phyloP scores from a whole-genome alignment of 805 yeast species.

The Komagataella kurtzmanii region DNA sequence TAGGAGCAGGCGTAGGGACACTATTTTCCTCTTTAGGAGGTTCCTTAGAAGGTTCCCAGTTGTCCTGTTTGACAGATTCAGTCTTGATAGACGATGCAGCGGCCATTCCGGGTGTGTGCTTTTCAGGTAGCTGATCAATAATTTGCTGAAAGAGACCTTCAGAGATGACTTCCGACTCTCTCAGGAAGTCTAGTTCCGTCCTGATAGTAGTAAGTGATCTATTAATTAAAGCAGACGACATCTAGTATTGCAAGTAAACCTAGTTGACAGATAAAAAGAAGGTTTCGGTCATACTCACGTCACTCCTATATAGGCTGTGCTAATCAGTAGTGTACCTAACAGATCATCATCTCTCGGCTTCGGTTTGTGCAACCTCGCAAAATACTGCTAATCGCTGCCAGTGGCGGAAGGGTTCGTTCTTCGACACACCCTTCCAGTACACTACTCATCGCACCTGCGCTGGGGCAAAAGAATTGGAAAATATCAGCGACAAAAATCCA shows the following conservation, averaged over 20 bases:
- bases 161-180: conserved; percentile 61
- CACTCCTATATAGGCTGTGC: neutral
- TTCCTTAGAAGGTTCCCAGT: neutral
- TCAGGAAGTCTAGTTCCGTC: conserved; percentile 70
- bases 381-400: too few relatives aligned
- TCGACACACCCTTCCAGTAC: neutral
- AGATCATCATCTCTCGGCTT: neutral
- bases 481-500: neutral
- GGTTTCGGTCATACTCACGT: too few relatives aligned
- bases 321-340: neutral
- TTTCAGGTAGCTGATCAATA: conserved; percentile 37
- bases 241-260: neutral
- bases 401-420: neutral
- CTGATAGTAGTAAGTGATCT: conserved; percentile 65
- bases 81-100: neutral
- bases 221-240: conserved; percentile 46
- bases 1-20: neutral
- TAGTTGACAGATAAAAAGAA: neutral
- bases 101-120: conserved; percentile 33
- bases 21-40: neutral
- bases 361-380: too few relatives aligned
- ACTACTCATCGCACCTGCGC: neutral
- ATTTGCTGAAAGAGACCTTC: conserved; percentile 40
- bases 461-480: neutral
- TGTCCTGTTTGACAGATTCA: neutral